A percentile compares a stretch with the other conserved stretches of the same genome.
phyloP scores from a whole-genome alignment of 805 yeast genomes.

The Metschnikowia aberdeeniae region DNA sequence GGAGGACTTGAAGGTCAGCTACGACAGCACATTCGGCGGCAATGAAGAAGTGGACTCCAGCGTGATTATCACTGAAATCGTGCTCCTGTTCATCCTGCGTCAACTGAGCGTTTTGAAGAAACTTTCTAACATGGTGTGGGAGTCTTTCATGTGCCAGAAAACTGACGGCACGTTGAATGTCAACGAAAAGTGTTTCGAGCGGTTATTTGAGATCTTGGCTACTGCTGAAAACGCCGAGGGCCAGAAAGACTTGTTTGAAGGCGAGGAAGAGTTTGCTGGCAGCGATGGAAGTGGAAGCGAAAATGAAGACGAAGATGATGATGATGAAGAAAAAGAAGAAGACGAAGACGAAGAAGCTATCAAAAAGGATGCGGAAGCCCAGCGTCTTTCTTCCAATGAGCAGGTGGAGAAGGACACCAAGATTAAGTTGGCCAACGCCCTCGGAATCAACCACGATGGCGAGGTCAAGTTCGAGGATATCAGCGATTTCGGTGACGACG shows the following conservation, averaged over 20 bases:
- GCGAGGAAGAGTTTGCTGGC: slow-evolving; percentile 37
- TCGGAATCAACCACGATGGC: slow-evolving; percentile 56
- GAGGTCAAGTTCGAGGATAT: slow-evolving; percentile 43
- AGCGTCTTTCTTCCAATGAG: slow-evolving; percentile 12
- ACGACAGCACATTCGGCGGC: slow-evolving; percentile 39
- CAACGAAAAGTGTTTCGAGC: slow-evolving; percentile 30
- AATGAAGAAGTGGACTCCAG: slow-evolving; percentile 27
- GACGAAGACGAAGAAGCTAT: slow-evolving; percentile 13
- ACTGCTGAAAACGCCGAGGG: slow-evolving; percentile 81
- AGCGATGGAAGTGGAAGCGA: slow-evolving; percentile 24
- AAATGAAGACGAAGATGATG: slow-evolving; percentile 19
- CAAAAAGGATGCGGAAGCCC: slow-evolving; percentile 11
- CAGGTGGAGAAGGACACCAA: slow-evolving; percentile 45
- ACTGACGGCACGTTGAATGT: slow-evolving; percentile 26
- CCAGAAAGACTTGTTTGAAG: slow-evolving; percentile 69
- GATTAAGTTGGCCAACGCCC: slow-evolving; percentile 63
- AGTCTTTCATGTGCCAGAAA: slow-evolving; percentile 31
- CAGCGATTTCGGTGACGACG: slow-evolving; percentile 40
- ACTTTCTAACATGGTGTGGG: slow-evolving; percentile 39
- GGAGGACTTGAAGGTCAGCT: slow-evolving; percentile 66
- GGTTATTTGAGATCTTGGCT: slow-evolving; percentile 33
- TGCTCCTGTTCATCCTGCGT: slow-evolving; percentile 42
- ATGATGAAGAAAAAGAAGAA: slow-evolving; percentile 14
- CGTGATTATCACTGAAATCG: slow-evolving; percentile 39
- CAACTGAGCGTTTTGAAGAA: slow-evolving; percentile 36